A percentile compares a stretch with the other conserved stretches of the same genome.
These are phyloP conservation scores for Aspergillus bridgeri DNA, from an alignment of 495 filamentous ascomycete species.

Conservation along the genomic window DNA sequence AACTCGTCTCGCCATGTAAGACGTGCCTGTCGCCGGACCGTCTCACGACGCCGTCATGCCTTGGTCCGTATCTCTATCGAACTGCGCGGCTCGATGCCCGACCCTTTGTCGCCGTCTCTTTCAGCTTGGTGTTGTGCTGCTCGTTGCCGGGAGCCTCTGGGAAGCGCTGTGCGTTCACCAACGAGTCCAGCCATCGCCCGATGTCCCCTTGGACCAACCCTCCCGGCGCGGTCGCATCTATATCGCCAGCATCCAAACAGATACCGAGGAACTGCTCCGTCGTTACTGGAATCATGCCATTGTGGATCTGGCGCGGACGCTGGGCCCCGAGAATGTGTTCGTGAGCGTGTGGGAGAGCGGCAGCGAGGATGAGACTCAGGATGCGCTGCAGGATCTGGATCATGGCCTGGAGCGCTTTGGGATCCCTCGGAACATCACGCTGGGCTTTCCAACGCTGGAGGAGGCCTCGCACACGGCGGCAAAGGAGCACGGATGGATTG, in stretches of 20 bases:
- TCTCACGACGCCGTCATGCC: not conserved
- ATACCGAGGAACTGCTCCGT: slow-evolving; percentile 39
- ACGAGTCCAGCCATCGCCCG: not conserved
- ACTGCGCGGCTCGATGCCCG: not conserved
- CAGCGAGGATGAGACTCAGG: slow-evolving; percentile 68
- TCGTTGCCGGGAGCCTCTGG: not conserved
- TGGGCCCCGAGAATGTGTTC: slow-evolving; percentile 65
- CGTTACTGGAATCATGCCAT: slow-evolving; percentile 61
- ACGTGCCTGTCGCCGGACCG: not conserved
- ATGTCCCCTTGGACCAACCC: not conserved
- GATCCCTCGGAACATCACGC: slow-evolving; percentile 50
- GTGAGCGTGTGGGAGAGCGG: slow-evolving; percentile 69
- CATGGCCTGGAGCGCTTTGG: slow-evolving; percentile 47
- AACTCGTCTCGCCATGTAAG: not conserved
- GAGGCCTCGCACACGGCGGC: slow-evolving; percentile 47
- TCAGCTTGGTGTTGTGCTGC: not conserved
- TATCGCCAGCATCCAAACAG: slow-evolving; percentile 68
- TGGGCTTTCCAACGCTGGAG: slow-evolving; percentile 52
- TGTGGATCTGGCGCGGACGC: slow-evolving; percentile 50
- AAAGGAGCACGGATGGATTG: slow-evolving; percentile 28
- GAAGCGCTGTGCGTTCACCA: not conserved
- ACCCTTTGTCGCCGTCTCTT: not conserved
- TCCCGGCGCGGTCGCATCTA: slow-evolving; percentile 43
- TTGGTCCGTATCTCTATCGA: not conserved
- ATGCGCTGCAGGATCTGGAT: slow-evolving; percentile 57